A percentile compares a stretch with the other conserved stretches of the same genome.
Evolutionary conservation across 192 early-diverging fungal genomes (phyloP).

Genomic region (Podila verticillata): DNA sequence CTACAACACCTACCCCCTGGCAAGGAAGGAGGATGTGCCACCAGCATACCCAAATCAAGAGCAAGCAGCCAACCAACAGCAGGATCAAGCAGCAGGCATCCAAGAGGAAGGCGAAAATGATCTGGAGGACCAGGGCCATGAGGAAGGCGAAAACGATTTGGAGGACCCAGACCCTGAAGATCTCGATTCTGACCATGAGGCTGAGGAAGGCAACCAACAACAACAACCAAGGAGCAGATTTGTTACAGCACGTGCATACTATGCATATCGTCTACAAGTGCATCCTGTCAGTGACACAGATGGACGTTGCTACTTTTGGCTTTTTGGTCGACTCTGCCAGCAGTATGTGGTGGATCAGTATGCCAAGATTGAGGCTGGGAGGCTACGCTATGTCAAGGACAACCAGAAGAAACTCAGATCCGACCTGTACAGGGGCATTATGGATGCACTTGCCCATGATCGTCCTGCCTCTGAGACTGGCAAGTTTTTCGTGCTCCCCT

Average conservation of each 20-base stretch:
- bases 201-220: too few relatives aligned
- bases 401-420: constrained; percentile 10
- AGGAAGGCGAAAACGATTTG: too few relatives aligned
- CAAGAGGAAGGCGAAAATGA: too few relatives aligned
- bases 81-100: neutral
- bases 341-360: constrained; percentile 47
- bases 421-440: constrained; percentile 9
- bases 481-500: neutral
- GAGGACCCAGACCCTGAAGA: too few relatives aligned
- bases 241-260: constrained; percentile 1
- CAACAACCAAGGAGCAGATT: too few relatives aligned
- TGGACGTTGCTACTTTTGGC: constrained; percentile 5
- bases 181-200: too few relatives aligned
- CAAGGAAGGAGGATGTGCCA: neutral
- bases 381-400: constrained; percentile 1
- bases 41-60: neutral
- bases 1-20: neutral
- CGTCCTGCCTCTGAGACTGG: neutral
- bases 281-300: neutral
- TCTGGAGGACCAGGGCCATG: too few relatives aligned
- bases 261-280: constrained; percentile 21
- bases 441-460: constrained; percentile 11
- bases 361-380: constrained; percentile 29
- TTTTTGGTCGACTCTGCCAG: constrained; percentile 23
- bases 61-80: neutral